phyloP scores from a whole-genome alignment of 1,284 basidiomycete genomes.

The Heterobasidion annosum region DNA sequence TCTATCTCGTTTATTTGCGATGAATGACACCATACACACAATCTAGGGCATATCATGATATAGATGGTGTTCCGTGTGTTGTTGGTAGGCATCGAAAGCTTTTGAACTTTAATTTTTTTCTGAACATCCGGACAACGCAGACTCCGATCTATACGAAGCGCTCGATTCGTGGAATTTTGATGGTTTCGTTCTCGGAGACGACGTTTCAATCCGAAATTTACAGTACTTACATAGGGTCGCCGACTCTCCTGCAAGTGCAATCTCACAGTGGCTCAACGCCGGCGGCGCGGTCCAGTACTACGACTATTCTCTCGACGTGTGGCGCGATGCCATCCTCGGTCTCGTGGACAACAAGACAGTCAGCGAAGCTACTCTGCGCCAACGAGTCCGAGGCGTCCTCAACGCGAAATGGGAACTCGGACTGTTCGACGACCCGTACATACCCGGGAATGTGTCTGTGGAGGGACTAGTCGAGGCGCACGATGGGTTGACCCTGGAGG shows the following conservation, averaged over 20 bases:
- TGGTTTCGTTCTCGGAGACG: conserved; percentile 19
- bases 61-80: background rate
- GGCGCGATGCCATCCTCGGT: conserved; percentile 14
- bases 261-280: conserved; percentile 22
- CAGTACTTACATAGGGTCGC: conserved; percentile 14
- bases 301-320: conserved; percentile 16
- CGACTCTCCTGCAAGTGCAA: conserved; percentile 14
- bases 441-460: conserved; percentile 8
- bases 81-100: conserved; percentile 2
- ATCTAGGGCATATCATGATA: conserved; percentile 2
- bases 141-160: background rate
- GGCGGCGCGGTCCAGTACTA: conserved; percentile 20
- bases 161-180: conserved; percentile 2
- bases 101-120: background rate
- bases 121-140: background rate
- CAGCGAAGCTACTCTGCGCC: conserved; percentile 11
- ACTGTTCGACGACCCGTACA: conserved; percentile 17
- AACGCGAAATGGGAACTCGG: conserved; percentile 20
- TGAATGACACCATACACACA: background rate
- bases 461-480: background rate
- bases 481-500: background rate
- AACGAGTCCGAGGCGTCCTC: conserved; percentile 14
- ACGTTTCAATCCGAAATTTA: conserved; percentile 14
- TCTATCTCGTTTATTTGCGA: background rate
- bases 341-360: conserved; percentile 15